Evolutionary conservation across 768 basidiomycete genomes (phyloP), one percentile per base, ranked within the genome.

Genomic region (Boletellus emodensis): DNA sequence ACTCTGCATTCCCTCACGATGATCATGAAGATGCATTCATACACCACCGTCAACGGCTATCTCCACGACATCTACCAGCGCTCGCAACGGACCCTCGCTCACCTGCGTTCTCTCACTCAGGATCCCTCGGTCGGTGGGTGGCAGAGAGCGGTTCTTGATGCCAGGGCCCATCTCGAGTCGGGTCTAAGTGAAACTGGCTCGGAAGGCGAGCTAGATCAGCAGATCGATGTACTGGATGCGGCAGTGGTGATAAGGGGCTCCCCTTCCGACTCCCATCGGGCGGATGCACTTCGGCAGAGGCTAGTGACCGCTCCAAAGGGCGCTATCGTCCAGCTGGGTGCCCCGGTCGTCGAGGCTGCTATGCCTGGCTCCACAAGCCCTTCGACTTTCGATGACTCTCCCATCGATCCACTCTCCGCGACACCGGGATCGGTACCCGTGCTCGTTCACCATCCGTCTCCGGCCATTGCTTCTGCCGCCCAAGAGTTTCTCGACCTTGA

Each of bases 11-110:
- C 88, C 9, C 73, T 98, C 18, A 90, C 85, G 52, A 85, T 94
- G 84, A 80, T 93, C 59, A 94, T 94, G 91, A 90, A 96, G 71
- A 86, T 95, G 77, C 94, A 99, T 67, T 96, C 93, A 5, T 99
- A 97, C 69, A 81, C 89, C 66, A 79, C 85, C 18, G 80, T 87
- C 38, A 97, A 97, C 62, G 92, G 95, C 6, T 83, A 90, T 58
- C 81, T 96, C 18, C 80, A 87, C 52, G 65, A 69, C 8, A 71
- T 79, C 12, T 63, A 73, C 15, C 67, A 75, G 32, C 77, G 83
- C 46, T 75, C 80, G 0, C 63, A 78, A 37, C 55, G 57, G 14
- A 58, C 77, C 13, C 66, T 82, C 6, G 53, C 65, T 4, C 64
- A 75, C 26, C 75, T 87, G 17, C 75, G 75, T 28, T 61, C 68